Percentiles rank a stretch among this genome's conserved stretches.
phyloP scores from a whole-genome alignment of 140 eudicot genomes.

The Cichorium intybus region DNA sequence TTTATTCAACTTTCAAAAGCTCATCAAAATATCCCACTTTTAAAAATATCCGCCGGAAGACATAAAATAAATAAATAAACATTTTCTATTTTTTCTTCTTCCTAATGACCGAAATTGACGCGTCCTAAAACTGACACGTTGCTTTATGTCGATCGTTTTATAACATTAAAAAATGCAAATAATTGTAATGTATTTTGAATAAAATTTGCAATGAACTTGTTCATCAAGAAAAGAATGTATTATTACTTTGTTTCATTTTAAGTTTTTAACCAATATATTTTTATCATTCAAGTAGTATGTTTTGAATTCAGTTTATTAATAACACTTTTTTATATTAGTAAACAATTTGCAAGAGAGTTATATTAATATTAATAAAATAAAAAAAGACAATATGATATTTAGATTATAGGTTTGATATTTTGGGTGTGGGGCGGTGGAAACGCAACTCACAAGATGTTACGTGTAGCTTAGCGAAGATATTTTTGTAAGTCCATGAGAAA shows the following conservation, averaged over 20 bases:
- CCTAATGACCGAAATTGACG: background rate
- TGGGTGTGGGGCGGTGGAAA: constrained; percentile 14
- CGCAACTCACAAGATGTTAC: constrained; percentile 12
- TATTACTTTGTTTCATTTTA: too few species aligned
- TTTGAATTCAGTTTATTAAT: too few species aligned
- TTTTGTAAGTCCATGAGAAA: background rate
- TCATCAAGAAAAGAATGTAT: too few species aligned
- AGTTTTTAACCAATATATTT: too few species aligned
- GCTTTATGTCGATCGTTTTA: background rate
- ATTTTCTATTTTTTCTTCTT: background rate
- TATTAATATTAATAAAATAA: background rate
- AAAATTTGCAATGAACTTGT: too few species aligned
- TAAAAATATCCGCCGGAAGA: constrained; percentile 25
- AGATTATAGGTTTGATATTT: background rate
- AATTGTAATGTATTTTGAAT: too few species aligned
- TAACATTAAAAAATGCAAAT: too few species aligned
- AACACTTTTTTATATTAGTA: too few species aligned
- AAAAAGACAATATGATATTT: background rate
- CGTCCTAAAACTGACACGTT: constrained; percentile 16
- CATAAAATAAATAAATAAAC: background rate
- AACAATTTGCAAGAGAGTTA: too few species aligned
- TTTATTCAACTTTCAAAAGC: constrained; percentile 16
- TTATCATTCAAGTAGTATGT: too few species aligned
- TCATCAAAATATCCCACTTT: constrained; percentile 17
- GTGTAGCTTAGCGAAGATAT: constrained; percentile 7